These are phyloP conservation scores for Penicillium glabrum DNA, from an alignment of 2,329 filamentous ascomycete genomes.

Conservation along the genomic window DNA sequence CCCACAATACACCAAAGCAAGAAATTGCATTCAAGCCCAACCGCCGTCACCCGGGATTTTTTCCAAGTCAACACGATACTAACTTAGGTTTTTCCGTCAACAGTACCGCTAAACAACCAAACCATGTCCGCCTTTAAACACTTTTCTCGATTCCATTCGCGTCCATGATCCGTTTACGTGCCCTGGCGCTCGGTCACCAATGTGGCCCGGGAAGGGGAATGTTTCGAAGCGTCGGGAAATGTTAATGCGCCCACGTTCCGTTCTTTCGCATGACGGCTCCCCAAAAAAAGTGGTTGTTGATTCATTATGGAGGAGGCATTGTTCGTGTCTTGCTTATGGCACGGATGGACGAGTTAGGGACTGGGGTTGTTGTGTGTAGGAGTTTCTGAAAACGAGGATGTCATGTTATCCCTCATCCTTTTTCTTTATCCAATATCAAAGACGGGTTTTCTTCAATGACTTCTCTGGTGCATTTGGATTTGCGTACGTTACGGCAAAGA, in stretches of 20 bases:
- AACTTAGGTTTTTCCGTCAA: background rate
- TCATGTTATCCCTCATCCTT: conserved; percentile 30
- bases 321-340: conserved; percentile 19
- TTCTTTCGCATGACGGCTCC: conserved; percentile 21
- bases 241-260: conserved; percentile 15
- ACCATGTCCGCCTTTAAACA: conserved; percentile 23
- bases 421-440: conserved; percentile 32
- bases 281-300: conserved; percentile 17
- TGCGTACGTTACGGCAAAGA: background rate
- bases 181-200: conserved; percentile 27
- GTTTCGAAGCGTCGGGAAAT: conserved; percentile 19
- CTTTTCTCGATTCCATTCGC: conserved; percentile 29
- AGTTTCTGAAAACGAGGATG: conserved; percentile 31
- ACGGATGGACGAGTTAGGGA: conserved; percentile 25
- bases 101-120: conserved; percentile 37
- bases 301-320: conserved; percentile 18
- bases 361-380: conserved; percentile 33
- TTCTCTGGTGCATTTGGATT: conserved; percentile 3
- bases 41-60: background rate
- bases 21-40: background rate
- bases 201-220: conserved; percentile 21
- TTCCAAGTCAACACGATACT: background rate
- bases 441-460: conserved; percentile 29
- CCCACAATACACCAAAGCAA: background rate
- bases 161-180: conserved; percentile 34